Evolutionary conservation across 2,329 filamentous ascomycete genomes (phyloP).

Genomic region (Aspergillus ibericus): DNA sequence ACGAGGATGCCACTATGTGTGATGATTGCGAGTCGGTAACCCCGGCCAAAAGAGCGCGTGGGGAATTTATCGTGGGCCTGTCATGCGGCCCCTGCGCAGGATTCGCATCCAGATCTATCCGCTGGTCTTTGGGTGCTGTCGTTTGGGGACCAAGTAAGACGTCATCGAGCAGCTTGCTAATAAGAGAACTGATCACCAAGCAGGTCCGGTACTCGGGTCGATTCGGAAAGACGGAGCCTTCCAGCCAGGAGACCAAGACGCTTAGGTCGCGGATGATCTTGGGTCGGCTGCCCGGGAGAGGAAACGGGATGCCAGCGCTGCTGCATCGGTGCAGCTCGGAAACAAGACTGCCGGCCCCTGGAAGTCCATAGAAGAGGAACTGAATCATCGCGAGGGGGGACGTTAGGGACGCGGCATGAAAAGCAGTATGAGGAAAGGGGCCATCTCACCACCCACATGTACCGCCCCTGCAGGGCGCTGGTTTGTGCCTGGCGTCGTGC

Average conservation of each 20-base stretch:
- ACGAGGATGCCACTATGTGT: too few species aligned
- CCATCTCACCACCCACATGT: not conserved
- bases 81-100: too few species aligned
- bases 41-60: too few species aligned
- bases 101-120: too few species aligned
- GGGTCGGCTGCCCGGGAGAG: not conserved
- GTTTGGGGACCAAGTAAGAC: too few species aligned
- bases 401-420: not conserved
- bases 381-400: not conserved
- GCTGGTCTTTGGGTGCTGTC: too few species aligned
- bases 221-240: not conserved
- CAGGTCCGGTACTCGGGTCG: slow-evolving; percentile 1
- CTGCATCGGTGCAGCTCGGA: slow-evolving; percentile 5
- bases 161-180: slow-evolving; percentile 4
- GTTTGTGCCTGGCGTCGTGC: not conserved
- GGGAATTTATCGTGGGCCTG: too few species aligned
- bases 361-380: slow-evolving; percentile 11
- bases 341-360: slow-evolving; percentile 9
- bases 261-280: slow-evolving; percentile 4
- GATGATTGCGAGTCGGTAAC: too few species aligned
- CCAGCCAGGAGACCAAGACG: slow-evolving; percentile 4
- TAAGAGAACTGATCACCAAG: not conserved
- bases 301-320: not conserved
- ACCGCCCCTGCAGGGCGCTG: not conserved
- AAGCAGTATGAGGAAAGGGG: not conserved